Base-by-base conservation (phyloP, 768 basidiomycete species). In the Epithele typhae region DNA sequence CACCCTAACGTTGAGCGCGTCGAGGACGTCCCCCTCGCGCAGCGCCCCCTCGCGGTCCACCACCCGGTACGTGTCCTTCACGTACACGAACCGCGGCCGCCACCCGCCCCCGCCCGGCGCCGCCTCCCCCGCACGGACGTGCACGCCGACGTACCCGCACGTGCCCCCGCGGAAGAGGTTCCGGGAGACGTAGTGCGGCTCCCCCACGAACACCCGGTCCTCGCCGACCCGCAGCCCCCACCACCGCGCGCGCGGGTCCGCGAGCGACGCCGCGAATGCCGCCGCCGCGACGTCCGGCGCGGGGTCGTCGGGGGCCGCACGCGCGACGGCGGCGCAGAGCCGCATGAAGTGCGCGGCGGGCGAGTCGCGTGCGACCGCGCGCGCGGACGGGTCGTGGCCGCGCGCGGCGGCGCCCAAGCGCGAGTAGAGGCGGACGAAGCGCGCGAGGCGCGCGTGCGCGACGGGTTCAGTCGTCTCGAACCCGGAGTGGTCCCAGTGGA, bases 51-150 rank as follows among this genome's bases (percentile, higher is more conserved):
- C 37, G 37, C 33, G 21, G n/a, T n/a, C n/a, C 8, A 17, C 37
- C 4, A 45, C 39, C 8, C 49, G 27, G 45, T 40, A 51, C 2
- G 34, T 30, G 22, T 51, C 50, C 25, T 51, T 51, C 14, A 51
- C 36, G 15, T 24, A 51, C 3, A 43, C 44, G 22, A 46, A 43
- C 5, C 34, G 34, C 2, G 11, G 14, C 15, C 30, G 11, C 6
- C n/a, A 10, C 3, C 32, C 17, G 25, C 17, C 18, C 3, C n/a
- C 21, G 19, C 33, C 33, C 12, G n/a, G n/a, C n/a, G n/a, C n/a
- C n/a, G n/a, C n/a, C n/a, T n/a, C n/a, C n/a, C n/a, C n/a, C n/a
- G n/a, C n/a, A n/a, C n/a, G n/a, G n/a, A n/a, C n/a, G n/a, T n/a
- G n/a, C n/a, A 46, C 21, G 0, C 40, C 50, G 22, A 51, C 22